Base-by-base conservation (phyloP, 2,329 filamentous ascomycete genomes). In the Colletotrichum simmondsii region DNA sequence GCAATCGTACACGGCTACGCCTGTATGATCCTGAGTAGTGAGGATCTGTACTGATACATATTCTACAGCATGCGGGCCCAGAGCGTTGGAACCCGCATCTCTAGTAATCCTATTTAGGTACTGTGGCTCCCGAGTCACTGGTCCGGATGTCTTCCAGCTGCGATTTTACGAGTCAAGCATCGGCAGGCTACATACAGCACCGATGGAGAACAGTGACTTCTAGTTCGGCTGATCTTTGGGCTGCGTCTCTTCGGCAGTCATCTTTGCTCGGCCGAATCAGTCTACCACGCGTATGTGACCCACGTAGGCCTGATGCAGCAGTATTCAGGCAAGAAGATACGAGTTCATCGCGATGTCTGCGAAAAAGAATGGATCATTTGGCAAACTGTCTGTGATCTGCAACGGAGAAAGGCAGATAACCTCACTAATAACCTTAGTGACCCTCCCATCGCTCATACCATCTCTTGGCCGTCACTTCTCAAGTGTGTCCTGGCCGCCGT, bases 141-240 rank as follows among this genome's bases (percentile, higher is more conserved):
- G 58, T 22, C 60, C 59, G 53, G 58, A 64, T 42, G 59, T 19
- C 59, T 69, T 64, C 53, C 58, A 64, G 53, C 58, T 28, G 59
- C 35, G 37, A 28, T 64, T 26, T 26, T 32, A 30, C 69, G 65
- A 69, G 69, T 69, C 53, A 69, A 72, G 65, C 69, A 59, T 49
- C 46, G 52, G 54, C 53, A 35, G 32, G 32, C 32, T 12, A 35
- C 32, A 35, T 35, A 35, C 32, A 65, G 60, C 62, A 52, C 53
- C 26, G 24, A 60, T 56, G 56, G 32, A 49, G 56, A 66, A 37
- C n/a, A 28, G 63, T 63, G 35, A 22, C 14, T 6, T 57, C 26
- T 32, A 28, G 35, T 26, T 46, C 26, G 22, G 49, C 32, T 67
- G 56, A 60, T 60, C 68, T 54, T 52, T 57, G 30, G 35, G n/a